Base-by-base conservation (phyloP, 2,329 filamentous ascomycete species). In the Pseudopyricularia javanii region DNA sequence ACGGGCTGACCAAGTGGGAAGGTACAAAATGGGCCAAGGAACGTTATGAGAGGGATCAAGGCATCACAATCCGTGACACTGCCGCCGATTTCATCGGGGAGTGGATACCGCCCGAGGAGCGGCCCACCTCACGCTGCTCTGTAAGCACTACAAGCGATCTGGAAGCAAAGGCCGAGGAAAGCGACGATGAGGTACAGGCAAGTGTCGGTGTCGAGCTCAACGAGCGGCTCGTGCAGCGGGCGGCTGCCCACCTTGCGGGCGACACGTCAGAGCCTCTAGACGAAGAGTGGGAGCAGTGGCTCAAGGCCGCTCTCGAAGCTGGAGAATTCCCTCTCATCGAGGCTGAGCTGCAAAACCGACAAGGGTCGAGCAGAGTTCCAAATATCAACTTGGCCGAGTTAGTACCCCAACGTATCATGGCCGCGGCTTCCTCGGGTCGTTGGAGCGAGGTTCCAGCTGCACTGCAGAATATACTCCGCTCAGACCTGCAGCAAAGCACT, bases 21-120 rank as follows among this genome's bases (percentile, higher is more conserved):
- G 86, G 86, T 54, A 91, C 86, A 9, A 82, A 83, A 56, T 91
- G 86, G 86, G 87, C 87, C 56, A 84, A 89, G 63, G 85, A 90
- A 63, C 79, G 86, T 53, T 91, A 83, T 63, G 86, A 91, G 71
- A 76, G 77, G 54, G 86, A 91, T 62, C 84, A 89, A 61, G 82
- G 82, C 33, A 75, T 86, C 54, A 69, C 68, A 30, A 88, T 91
- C 56, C 68, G 71, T 49, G 87, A 91, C 62, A 89, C 86, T 6
- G 83, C 85, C 1, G 79, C 78, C 51, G 82, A 87, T 60, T 83
- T 78, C 24, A 82, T 91, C 54, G 69, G 72, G 3, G 74, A 79
- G 55, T 89, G 77, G 76, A 71, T 81, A 22, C 73, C 77, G 52
- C 73, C 70, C 12, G 66, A 70, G 62, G 63, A 66, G 53, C 62